Conservation (phyloP, 78 protist species). For the Paratrimastix pyriformis region DNA sequence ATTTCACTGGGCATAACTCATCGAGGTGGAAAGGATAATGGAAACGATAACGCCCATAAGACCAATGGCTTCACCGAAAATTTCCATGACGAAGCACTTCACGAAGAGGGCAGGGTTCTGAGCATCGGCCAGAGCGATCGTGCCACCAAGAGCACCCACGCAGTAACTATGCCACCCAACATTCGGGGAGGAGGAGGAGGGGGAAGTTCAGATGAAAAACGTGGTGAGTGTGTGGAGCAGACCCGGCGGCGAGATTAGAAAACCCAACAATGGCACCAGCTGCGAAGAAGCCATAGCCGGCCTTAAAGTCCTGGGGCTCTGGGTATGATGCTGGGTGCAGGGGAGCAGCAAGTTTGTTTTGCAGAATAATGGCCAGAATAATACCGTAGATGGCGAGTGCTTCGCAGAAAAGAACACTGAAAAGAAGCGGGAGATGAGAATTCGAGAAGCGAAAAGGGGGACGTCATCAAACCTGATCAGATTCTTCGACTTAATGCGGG, state of each 20-base stretch:
- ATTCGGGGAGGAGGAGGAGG: neutral
- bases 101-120: constrained; percentile 80
- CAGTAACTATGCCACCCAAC: constrained; percentile 20
- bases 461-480: constrained; percentile 52
- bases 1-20: too few relatives aligned
- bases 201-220: neutral
- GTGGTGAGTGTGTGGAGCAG: neutral
- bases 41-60: constrained; percentile 87
- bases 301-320: constrained; percentile 31
- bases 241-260: constrained; percentile 72
- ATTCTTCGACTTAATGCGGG: constrained; percentile 83
- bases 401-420: constrained; percentile 89
- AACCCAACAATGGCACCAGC: constrained; percentile 81
- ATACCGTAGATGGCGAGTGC: constrained; percentile 98
- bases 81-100: constrained; percentile 78
- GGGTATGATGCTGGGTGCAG: neutral
- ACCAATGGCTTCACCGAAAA: constrained; percentile 87
- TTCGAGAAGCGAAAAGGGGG: neutral
- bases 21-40: constrained; percentile 66
- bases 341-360: neutral
- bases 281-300: constrained; percentile 50
- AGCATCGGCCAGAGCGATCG: constrained; percentile 96
- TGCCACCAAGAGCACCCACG: constrained; percentile 75
- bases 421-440: neutral
- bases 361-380: constrained; percentile 88